A percentile compares a stretch with the other conserved stretches of the same genome.
These are phyloP conservation scores for Baudoinia panamericana DNA, from an alignment of 495 filamentous ascomycete genomes.

Conservation along the genomic window DNA sequence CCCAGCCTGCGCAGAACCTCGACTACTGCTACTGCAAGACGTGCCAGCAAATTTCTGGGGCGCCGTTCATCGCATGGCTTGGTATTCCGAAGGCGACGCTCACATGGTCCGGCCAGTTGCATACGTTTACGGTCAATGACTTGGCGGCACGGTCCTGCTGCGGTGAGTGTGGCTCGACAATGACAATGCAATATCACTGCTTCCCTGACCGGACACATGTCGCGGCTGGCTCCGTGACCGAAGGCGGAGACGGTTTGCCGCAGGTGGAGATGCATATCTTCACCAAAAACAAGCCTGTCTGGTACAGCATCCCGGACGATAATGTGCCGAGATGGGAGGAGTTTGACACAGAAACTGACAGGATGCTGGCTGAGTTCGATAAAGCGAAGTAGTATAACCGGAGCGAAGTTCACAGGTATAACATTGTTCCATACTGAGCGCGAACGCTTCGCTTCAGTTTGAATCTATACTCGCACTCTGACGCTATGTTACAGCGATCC, in stretches of 20 bases:
- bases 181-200: conserved; percentile 9
- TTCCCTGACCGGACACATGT: conserved; percentile 14
- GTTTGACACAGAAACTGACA: conserved; percentile 6
- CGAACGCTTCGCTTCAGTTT: no score
- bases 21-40: conserved; percentile 16
- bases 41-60: conserved; percentile 10
- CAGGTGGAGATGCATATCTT: conserved; percentile 10
- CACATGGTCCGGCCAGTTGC: conserved; percentile 3
- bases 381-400: no score
- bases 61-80: conserved; percentile 12
- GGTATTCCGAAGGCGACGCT: conserved; percentile 5
- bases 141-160: conserved; percentile 9
- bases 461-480: no score
- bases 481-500: no score
- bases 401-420: no score
- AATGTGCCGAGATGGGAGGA: conserved; percentile 2
- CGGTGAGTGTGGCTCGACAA: conserved; percentile 5
- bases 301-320: conserved; percentile 7
- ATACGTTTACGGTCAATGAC: conserved; percentile 4
- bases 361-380: background rate
- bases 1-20: background rate
- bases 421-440: no score
- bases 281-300: background rate
- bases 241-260: background rate
- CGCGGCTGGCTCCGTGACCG: conserved; percentile 4